Base-by-base conservation (phyloP, 2,329 filamentous ascomycete species). In the Trichoderma oligosporum region DNA sequence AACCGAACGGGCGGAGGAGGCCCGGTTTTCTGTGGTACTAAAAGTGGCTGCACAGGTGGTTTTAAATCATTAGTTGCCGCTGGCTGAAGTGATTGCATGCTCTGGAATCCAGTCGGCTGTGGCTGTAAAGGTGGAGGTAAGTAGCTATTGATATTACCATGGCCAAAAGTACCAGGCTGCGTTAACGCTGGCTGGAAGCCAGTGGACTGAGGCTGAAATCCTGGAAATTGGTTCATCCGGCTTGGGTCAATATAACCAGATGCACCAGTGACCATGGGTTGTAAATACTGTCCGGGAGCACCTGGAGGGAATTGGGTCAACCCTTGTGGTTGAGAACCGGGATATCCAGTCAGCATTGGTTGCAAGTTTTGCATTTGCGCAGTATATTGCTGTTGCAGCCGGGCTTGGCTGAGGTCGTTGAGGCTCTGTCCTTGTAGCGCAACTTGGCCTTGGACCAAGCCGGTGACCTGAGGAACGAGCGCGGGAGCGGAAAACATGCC, bases 1-100 rank as follows among this genome's bases (percentile, higher is more conserved):
- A 99, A 99, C 59, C 91, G 84, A 16, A 99, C 87, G 22, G 91
- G 85, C 44, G 94, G 94, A 18, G 93, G 79, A 6, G 94, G 94
- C 1, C 78, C 80, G 35, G 77, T 83, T 63, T 77, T 74, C 61
- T 80, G 73, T 44, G 77, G 74, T 63, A 76, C n/a, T n/a, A n/a
- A 69, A 62, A 78, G 65, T 54, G 74, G 70, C 16, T 78, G 82
- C 62, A 62, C 70, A 61, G 71, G 75, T 69, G 61, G 62, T 46
- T 75, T 73, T 65, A 82, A 79, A 2, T 78, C 79, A 59, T 79
- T 79, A 60, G 78, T 76, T 7, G 74, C 76, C 2, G 78, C 80
- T 47, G 73, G 72, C 64, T 82, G 80, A 12, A 38, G 47, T 2
- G 77, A 73, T 57, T 79, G 78, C 57, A 79, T 67, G 20, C 69